Conservation (phyloP, 352 stramenopile genomes). For the Globisporangium uncinulatum region DNA sequence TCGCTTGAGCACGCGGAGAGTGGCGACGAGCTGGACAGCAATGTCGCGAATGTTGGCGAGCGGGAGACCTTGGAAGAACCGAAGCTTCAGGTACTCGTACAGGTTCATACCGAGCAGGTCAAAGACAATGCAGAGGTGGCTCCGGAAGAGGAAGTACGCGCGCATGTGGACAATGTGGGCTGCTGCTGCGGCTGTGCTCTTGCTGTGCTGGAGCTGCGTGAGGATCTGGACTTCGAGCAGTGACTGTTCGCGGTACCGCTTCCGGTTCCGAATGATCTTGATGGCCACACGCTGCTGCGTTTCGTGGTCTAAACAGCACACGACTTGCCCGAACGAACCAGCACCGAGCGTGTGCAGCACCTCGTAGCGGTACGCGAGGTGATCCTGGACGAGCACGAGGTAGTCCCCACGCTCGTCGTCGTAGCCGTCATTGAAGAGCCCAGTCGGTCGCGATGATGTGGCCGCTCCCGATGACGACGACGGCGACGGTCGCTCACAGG, state of each 20-base stretch:
- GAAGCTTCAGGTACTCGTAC: constrained; percentile 95
- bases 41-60: constrained; percentile 87
- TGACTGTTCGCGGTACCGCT: constrained; percentile 94
- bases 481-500: neutral
- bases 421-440: constrained; percentile 89
- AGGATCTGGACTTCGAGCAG: constrained; percentile 95
- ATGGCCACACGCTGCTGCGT: constrained; percentile 89
- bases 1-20: constrained; percentile 68
- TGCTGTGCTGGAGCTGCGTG: constrained; percentile 63
- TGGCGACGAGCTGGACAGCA: constrained; percentile 82
- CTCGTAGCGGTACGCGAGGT: constrained; percentile 92
- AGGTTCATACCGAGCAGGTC: constrained; percentile 95
- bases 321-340: constrained; percentile 98
- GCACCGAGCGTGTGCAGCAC: constrained; percentile 94
- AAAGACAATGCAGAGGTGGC: constrained; percentile 96
- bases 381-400: constrained; percentile 90
- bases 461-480: neutral
- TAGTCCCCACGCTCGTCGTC: constrained; percentile 98
- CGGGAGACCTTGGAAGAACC: constrained; percentile 93
- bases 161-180: constrained; percentile 86
- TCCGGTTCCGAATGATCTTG: constrained; percentile 98
- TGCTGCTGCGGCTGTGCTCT: neutral
- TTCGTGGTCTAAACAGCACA: constrained; percentile 88
- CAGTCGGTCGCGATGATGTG: neutral
- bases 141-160: constrained; percentile 91